Base-by-base conservation (phyloP, 2,329 filamentous ascomycete genomes). In the Venturia aucupariae region DNA sequence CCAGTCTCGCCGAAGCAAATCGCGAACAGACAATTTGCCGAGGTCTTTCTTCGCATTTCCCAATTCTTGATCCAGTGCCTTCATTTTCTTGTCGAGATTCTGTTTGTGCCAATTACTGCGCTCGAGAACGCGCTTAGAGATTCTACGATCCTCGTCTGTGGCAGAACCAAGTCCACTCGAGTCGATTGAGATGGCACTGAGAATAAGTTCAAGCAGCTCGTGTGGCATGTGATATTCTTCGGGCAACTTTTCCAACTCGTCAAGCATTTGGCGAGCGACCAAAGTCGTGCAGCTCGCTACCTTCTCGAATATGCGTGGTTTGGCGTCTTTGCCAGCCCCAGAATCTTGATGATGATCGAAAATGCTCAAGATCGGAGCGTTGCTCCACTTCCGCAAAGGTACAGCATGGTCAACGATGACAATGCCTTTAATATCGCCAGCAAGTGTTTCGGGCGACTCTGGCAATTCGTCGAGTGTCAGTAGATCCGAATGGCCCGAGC, bases 211-310 rank as follows among this genome's bases (percentile, higher is more conserved):
- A n/a, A 80, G 75, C 22, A 80, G 72, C 68, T 80, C 78, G 65
- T 80, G 78, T 5, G 78, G 77, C 72, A 80, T 71, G 65, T 80
- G 78, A 67, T 80, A 80, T 67, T 80, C 78, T 63, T 77, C 68
- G 0, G 75, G 73, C 0, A 80, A 70, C 24, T 70, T 64, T 67
- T 79, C 78, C 2, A 79, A 72, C 67, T 79, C 78, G 62, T 80
- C 72, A 32, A 80, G 75, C 75, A 80, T 78, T 65, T 79, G 76
- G 17, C 78, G 73, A 3, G 78, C 78, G 0, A 80, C 78, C 7
- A 80, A 69, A 3, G 76, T 77, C 0, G 78, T 79, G 71, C 78
- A 80, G 66, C 75, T 77, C 5, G 78, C 78, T 0, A 75, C 73
- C 60, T 70, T 75, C 66, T 80, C 76, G 64, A 80, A 79, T 65